Conservation (phyloP, 805 yeast species). For the Metschnikowia shivogae region DNA sequence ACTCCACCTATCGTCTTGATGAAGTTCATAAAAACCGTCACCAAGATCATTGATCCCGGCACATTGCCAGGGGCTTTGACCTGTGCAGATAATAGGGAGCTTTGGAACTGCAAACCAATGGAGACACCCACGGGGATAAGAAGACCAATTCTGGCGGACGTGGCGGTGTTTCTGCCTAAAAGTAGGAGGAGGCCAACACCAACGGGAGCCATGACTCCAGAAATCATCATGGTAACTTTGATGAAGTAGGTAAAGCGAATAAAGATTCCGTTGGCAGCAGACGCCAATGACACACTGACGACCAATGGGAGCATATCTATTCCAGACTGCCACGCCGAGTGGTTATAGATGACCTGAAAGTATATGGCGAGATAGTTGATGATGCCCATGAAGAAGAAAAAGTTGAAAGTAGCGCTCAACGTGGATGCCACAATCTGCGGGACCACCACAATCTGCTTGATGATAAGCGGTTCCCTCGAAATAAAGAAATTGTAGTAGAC, state of each 20-base stretch:
- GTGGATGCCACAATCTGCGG: slow-evolving; percentile 37
- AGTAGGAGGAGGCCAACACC: slow-evolving; percentile 34
- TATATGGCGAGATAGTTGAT: slow-evolving; percentile 34
- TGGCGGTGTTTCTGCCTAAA: slow-evolving; percentile 21
- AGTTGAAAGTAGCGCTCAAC: slow-evolving; percentile 31
- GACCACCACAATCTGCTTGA: slow-evolving; percentile 35
- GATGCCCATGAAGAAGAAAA: slow-evolving; percentile 38
- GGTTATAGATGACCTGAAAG: slow-evolving; percentile 36
- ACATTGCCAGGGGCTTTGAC: slow-evolving; percentile 33
- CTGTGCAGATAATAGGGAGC: slow-evolving; percentile 34
- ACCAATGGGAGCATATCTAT: slow-evolving; percentile 34
- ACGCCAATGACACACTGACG: slow-evolving; percentile 29
- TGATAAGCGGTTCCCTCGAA: slow-evolving; percentile 46
- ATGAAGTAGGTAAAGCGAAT: slow-evolving; percentile 26
- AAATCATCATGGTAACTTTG: slow-evolving; percentile 30
- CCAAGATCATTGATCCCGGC: slow-evolving; percentile 34
- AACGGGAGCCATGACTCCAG: slow-evolving; percentile 28
- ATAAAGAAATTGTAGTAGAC: slow-evolving; percentile 38
- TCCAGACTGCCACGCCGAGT: slow-evolving; percentile 35
- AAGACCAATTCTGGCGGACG: slow-evolving; percentile 27
- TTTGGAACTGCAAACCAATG: slow-evolving; percentile 35
- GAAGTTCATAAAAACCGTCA: slow-evolving; percentile 33
- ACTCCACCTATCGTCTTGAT: slow-evolving; percentile 31
- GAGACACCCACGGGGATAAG: slow-evolving; percentile 33
- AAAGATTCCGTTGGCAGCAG: slow-evolving; percentile 30